Evolutionary conservation across 148 eudicot genomes (phyloP).

Genomic region (Bassia scoparia): DNA sequence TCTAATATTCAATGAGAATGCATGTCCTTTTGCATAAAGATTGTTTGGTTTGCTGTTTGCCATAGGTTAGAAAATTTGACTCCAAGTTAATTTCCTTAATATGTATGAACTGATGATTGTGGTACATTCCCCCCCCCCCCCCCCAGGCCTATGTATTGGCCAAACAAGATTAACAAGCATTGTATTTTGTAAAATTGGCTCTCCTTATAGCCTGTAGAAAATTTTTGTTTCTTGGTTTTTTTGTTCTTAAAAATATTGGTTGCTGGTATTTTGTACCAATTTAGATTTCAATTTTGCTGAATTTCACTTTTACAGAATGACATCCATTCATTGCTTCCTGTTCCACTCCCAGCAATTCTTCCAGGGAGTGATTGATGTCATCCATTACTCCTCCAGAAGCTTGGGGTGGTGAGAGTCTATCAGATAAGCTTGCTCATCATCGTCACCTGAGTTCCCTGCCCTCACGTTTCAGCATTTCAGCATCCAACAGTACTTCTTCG

Average conservation of each 20-base stretch:
- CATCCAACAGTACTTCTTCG: slow-evolving; percentile 44
- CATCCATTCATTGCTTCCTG: slow-evolving; percentile 37
- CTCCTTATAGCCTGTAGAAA: not conserved
- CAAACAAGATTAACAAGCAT: no score
- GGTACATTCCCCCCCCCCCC: no score
- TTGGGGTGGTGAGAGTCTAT: slow-evolving; percentile 78
- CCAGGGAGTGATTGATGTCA: slow-evolving; percentile 53
- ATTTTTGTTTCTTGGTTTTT: not conserved
- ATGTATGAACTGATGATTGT: no score
- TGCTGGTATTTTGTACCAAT: not conserved
- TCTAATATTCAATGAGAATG: no score
- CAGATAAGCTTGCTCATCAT: slow-evolving; percentile 51
- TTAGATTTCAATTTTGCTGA: not conserved
- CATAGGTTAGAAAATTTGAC: not conserved
- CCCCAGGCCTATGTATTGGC: no score
- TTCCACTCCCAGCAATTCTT: slow-evolving; percentile 47
- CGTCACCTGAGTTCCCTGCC: slow-evolving; percentile 51
- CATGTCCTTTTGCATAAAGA: no score
- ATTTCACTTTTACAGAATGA: slow-evolving; percentile 55
- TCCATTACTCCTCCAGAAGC: slow-evolving; percentile 93
- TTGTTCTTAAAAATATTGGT: not conserved
- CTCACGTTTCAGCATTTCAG: slow-evolving; percentile 52
- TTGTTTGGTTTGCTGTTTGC: not conserved
- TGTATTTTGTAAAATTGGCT: no score
- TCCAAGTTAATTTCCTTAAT: not conserved